phyloP scores from a whole-genome alignment of 2,329 filamentous ascomycete genomes.

The Chaetomium olivaceum region DNA sequence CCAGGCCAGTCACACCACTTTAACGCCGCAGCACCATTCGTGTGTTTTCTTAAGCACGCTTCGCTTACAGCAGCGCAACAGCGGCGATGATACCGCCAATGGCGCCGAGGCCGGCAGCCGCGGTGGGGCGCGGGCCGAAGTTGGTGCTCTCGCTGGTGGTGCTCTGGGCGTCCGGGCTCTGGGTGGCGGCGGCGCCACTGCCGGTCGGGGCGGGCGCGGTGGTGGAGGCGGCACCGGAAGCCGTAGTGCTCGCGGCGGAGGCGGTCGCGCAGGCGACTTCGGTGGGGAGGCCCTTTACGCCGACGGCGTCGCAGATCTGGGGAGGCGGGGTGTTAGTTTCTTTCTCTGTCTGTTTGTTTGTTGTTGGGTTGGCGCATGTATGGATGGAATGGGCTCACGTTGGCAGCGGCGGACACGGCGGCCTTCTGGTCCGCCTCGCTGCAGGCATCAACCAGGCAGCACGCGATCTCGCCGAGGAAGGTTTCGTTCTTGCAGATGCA shows the following conservation, averaged over 20 bases:
- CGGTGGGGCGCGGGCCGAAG: constrained; percentile 31
- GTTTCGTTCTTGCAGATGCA: constrained; percentile 47
- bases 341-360: neutral
- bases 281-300: constrained; percentile 39
- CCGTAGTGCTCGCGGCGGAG: constrained; percentile 12
- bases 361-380: neutral
- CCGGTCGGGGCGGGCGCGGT: constrained; percentile 14
- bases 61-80: constrained; percentile 32
- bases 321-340: neutral
- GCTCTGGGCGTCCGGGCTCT: constrained; percentile 20
- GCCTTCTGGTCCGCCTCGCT: constrained; percentile 34
- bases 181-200: constrained; percentile 11
- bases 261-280: constrained; percentile 34
- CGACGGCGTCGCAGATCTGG: constrained; percentile 36
- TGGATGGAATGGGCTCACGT: constrained; percentile 29
- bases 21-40: neutral
- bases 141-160: constrained; percentile 22
- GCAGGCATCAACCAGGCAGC: constrained; percentile 40
- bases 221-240: constrained; percentile 15
- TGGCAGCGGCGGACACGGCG: constrained; percentile 38
- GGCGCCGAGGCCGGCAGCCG: constrained; percentile 32
- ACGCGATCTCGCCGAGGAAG: constrained; percentile 45
- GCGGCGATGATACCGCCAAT: constrained; percentile 34
- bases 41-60: too few relatives aligned
- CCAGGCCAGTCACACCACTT: neutral